Conservation (phyloP, 352 stramenopile genomes). For the Globisporangium radiosum region DNA sequence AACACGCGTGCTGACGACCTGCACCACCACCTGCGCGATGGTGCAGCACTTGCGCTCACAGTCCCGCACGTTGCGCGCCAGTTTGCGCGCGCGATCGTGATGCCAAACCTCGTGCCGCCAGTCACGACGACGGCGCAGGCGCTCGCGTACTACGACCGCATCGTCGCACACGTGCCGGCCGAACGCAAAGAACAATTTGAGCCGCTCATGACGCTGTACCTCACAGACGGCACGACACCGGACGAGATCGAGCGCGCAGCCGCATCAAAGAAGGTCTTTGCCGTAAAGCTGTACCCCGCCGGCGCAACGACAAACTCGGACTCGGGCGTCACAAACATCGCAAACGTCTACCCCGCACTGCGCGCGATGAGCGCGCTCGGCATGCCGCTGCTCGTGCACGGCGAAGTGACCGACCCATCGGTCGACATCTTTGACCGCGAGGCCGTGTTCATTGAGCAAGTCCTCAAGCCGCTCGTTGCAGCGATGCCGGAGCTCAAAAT, state of each 20-base stretch:
- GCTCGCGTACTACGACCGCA: slow-evolving; percentile 94
- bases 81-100: slow-evolving; percentile 91
- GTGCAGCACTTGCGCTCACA: slow-evolving; percentile 68
- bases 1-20: slow-evolving; percentile 90
- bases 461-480: slow-evolving; percentile 92
- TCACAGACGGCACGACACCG: slow-evolving; percentile 96
- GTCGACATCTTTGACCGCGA: slow-evolving; percentile 99
- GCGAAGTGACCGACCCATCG: slow-evolving; percentile 90
- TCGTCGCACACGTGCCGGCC: slow-evolving; percentile 80
- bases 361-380: slow-evolving; percentile 68
- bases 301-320: slow-evolving; percentile 99
- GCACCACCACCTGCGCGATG: slow-evolving; percentile 97
- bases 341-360: slow-evolving; percentile 90
- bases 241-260: slow-evolving; percentile 94
- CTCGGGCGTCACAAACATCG: slow-evolving; percentile 95
- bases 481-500: slow-evolving; percentile 95
- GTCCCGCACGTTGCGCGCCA: slow-evolving; percentile 76
- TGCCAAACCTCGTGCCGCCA: slow-evolving; percentile 98
- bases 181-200: slow-evolving; percentile 72
- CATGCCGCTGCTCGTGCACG: slow-evolving; percentile 96
- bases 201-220: slow-evolving; percentile 97
- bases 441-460: slow-evolving; percentile 93
- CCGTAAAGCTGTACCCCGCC: slow-evolving; percentile 96
- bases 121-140: slow-evolving; percentile 93
- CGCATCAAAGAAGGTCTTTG: slow-evolving; percentile 86